These are phyloP conservation scores for Fusarium sp. DNA, from an alignment of 2,329 filamentous ascomycete genomes.

Conservation along the genomic window DNA sequence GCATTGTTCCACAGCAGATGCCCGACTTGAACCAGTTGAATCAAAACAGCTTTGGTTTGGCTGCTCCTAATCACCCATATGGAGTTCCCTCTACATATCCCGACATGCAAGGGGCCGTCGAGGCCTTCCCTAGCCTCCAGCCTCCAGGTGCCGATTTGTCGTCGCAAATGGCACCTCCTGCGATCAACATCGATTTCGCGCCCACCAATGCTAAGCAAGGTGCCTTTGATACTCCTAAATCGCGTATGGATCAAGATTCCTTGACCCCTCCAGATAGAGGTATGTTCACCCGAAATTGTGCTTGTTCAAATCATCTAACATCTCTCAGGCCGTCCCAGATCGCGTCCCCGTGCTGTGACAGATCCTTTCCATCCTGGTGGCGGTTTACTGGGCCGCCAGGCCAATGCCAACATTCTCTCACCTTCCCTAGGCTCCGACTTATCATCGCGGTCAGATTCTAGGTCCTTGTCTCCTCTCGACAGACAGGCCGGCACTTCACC, in stretches of 20 bases:
- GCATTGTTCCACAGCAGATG: conserved; percentile 70
- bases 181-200: conserved; percentile 94
- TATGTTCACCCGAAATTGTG: conserved; percentile 54
- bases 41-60: conserved; percentile 63
- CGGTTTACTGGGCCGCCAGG: conserved; percentile 58
- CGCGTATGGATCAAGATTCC: conserved; percentile 80
- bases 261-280: conserved; percentile 85
- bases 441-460: conserved; percentile 62
- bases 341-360: conserved; percentile 70
- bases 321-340: conserved; percentile 62
- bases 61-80: conserved; percentile 59
- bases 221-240: conserved; percentile 67
- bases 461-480: conserved; percentile 73
- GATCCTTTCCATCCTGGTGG: conserved; percentile 71
- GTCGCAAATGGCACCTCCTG: conserved; percentile 85
- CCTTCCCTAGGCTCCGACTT: conserved; percentile 65
- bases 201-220: conserved; percentile 72
- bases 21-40: conserved; percentile 67
- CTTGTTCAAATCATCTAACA: conserved; percentile 35
- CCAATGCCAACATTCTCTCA: conserved; percentile 62
- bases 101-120: conserved; percentile 57
- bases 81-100: conserved; percentile 55
- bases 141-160: conserved; percentile 73
- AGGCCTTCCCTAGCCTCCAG: conserved; percentile 69
- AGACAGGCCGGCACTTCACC: conserved; percentile 61